Percentiles rank a stretch among this genome's conserved stretches.
phyloP scores from a whole-genome alignment of 2,329 filamentous ascomycete species.

The Sordariomycetes sp. region DNA sequence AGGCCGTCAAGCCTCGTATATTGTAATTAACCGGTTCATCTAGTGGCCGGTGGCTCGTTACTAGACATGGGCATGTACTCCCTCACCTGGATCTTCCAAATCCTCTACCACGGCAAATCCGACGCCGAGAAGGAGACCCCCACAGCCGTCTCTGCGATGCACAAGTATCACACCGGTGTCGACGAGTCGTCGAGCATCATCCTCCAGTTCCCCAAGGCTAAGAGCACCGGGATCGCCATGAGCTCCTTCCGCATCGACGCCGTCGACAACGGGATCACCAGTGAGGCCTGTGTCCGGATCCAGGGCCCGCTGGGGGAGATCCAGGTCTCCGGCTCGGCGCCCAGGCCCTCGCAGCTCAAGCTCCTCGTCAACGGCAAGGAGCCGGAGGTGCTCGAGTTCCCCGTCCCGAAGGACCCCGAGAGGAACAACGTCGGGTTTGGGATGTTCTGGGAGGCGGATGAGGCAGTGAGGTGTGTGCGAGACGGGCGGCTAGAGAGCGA shows the following conservation, averaged over 20 bases:
- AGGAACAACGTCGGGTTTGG: not conserved
- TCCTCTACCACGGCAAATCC: slow-evolving; percentile 2
- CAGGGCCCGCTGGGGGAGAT: slow-evolving; percentile 6
- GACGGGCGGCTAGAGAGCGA: not conserved
- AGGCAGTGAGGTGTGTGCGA: slow-evolving; percentile 20
- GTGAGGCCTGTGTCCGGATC: not conserved
- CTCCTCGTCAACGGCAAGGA: not conserved
- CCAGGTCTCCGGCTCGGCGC: not conserved
- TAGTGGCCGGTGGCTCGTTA: slow-evolving; percentile 17
- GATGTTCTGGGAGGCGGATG: slow-evolving; percentile 30
- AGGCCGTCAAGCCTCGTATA: no score
- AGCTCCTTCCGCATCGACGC: not conserved
- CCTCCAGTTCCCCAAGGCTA: slow-evolving; percentile 2
- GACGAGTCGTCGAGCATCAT: slow-evolving; percentile 4
- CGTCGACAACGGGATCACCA: not conserved
- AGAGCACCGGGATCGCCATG: slow-evolving; percentile 4
- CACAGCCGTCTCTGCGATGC: not conserved
- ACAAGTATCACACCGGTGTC: not conserved
- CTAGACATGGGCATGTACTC: slow-evolving; percentile 21
- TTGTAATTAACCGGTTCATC: no score
- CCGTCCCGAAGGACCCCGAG: no score
- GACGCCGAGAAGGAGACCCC: not conserved
- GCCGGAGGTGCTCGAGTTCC: no score
- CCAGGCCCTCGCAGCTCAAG: not conserved
- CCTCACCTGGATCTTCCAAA: slow-evolving; percentile 12